Base-by-base conservation (phyloP, 2,329 filamentous ascomycete genomes). In the Hymenoscyphus fraxineus region DNA sequence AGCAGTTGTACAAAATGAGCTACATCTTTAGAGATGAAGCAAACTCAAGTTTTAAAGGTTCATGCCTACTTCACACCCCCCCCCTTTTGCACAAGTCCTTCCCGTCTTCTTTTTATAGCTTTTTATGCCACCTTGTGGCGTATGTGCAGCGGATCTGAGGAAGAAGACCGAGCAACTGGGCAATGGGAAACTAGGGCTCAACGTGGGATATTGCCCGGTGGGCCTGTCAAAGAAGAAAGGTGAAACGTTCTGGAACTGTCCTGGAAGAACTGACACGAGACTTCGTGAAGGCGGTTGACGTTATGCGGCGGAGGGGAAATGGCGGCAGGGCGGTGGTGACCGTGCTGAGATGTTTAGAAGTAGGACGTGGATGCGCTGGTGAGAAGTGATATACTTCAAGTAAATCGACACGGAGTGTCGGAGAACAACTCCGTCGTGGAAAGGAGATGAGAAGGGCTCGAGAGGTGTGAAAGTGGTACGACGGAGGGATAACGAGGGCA, bases 171-270 rank as follows among this genome's bases (percentile, higher is more conserved):
- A 51, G n/a, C 19, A 51, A 51, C 44, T 51, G 44, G 44, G 44
- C 19, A 51, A 27, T 12, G 44, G 44, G n/a, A 51, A 19, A 51
- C 44, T 51, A 19, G 44, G 44, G 44, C 9, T 22, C 44, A 51
- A 51, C 44, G 19, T 51, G 44, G 44, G 19, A 51, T 51, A 51
- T 51, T 51, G 44, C 44, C 44, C 44, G 44, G 13, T 51, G 44
- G 44, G 44, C 44, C 44, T 51, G 44, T 22, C 44, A 51, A 51
- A 51, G 44, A 51, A 51, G 44, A 27, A 51, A 51, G 12, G 44
- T 51, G 44, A 51, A 27, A 51, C 44, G 44, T 51, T 51, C 44
- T 51, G n/a, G 44, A 51, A 51, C 19, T 51, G 44, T 51, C 44
- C 22, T 51, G 9, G 13, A 51, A 19, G 44, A 47, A 47, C 41